Evolutionary conservation across 495 filamentous ascomycete species (phyloP).

Genomic region (Aspergillus cavernicola): DNA sequence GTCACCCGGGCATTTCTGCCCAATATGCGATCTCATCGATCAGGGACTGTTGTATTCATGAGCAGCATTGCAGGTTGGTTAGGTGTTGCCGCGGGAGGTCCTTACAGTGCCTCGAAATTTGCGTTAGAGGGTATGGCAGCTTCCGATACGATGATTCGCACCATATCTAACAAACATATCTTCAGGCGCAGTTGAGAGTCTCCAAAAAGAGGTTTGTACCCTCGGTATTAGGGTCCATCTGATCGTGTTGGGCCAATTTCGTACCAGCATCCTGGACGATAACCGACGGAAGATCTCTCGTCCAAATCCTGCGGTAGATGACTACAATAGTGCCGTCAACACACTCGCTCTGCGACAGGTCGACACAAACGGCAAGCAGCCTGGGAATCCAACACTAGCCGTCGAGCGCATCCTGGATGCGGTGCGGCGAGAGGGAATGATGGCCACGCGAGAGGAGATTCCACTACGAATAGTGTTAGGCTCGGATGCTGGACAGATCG

Average conservation of each 20-base stretch:
- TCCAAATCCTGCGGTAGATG: not conserved
- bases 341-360: not conserved
- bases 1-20: slow-evolving; percentile 45
- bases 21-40: slow-evolving; percentile 35
- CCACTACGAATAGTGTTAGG: slow-evolving; percentile 32
- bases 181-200: slow-evolving; percentile 38
- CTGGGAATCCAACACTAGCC: slow-evolving; percentile 34
- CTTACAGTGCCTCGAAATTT: slow-evolving; percentile 52
- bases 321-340: not conserved
- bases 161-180: not conserved
- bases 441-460: slow-evolving; percentile 18
- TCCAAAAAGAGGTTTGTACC: slow-evolving; percentile 42
- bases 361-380: slow-evolving; percentile 26
- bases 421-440: slow-evolving; percentile 28
- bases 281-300: not conserved
- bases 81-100: slow-evolving; percentile 29
- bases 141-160: not conserved
- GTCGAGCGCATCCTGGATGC: slow-evolving; percentile 36
- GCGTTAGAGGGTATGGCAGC: slow-evolving; percentile 38
- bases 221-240: slow-evolving; percentile 19
- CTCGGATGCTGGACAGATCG: slow-evolving; percentile 28
- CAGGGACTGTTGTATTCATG: slow-evolving; percentile 44
- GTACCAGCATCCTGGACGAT: slow-evolving; percentile 35
- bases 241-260: slow-evolving; percentile 39
- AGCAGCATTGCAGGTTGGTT: slow-evolving; percentile 42